These are phyloP conservation scores for Akanthomyces dipterigenus DNA, from an alignment of 2,329 filamentous ascomycete species.

Conservation along the genomic window DNA sequence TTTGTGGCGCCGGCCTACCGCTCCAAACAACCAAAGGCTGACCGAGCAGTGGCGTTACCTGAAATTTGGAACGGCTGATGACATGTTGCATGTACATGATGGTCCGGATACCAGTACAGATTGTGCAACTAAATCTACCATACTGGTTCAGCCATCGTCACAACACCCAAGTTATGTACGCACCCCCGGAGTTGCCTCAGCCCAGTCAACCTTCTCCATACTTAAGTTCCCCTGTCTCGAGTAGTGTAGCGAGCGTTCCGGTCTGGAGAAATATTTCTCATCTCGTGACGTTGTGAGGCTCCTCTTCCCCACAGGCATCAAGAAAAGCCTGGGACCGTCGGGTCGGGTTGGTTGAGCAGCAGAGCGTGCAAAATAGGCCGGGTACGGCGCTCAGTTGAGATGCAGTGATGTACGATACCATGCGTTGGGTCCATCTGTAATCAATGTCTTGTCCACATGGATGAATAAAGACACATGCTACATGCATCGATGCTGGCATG, in stretches of 20 bases:
- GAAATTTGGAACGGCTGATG: background rate
- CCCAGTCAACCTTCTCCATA: background rate
- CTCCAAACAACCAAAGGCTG: background rate
- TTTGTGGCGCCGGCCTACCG: background rate
- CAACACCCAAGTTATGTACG: background rate
- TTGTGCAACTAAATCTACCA: too few relatives aligned
- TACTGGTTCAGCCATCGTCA: background rate
- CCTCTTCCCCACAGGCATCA: background rate
- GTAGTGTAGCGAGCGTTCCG: background rate
- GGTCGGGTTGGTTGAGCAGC: background rate
- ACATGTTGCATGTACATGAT: background rate
- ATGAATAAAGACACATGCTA: background rate
- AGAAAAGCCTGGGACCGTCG: background rate
- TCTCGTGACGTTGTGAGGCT: constrained; percentile 1
- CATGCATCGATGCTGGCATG: constrained; percentile 1
- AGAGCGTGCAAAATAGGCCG: background rate
- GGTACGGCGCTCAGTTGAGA: background rate
- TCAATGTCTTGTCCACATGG: background rate
- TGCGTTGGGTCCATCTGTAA: too few relatives aligned
- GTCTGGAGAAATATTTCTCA: background rate
- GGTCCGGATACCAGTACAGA: too few relatives aligned
- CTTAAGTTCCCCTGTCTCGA: background rate
- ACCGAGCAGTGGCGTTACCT: background rate
- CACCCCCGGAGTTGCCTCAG: background rate
- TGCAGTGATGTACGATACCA: background rate